These are phyloP conservation scores for Aspergillus texensis DNA, from an alignment of 2,329 filamentous ascomycete genomes.

Conservation along the genomic window DNA sequence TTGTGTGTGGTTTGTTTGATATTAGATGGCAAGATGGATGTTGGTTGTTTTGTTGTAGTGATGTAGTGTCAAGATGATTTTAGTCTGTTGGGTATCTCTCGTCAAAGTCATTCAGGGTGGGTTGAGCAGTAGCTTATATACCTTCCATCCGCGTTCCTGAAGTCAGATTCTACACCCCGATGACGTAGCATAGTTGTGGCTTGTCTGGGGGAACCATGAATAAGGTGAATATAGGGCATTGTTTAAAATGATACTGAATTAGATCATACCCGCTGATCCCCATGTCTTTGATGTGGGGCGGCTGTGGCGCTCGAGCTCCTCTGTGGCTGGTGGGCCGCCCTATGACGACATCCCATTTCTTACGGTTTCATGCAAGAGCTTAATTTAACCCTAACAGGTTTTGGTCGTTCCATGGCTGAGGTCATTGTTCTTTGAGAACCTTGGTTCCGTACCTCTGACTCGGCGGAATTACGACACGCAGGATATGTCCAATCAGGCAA, in stretches of 20 bases:
- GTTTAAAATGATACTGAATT: not conserved
- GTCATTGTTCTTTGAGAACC: not conserved
- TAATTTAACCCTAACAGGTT: not conserved
- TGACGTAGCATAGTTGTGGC: not conserved
- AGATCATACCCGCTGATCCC: not conserved
- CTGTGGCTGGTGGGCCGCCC: not conserved
- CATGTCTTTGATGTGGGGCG: not conserved
- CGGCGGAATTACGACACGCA: not conserved
- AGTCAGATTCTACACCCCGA: not conserved
- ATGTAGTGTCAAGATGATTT: not conserved
- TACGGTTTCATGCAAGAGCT: too few relatives aligned
- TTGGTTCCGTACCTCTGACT: not conserved
- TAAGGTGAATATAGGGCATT: not conserved
- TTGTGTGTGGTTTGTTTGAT: constrained; percentile 26
- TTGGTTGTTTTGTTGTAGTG: not conserved
- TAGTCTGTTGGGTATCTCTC: not conserved
- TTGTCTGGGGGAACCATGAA: not conserved
- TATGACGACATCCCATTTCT: not conserved
- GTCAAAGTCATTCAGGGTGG: not conserved
- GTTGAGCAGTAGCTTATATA: not conserved
- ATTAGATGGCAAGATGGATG: not conserved
- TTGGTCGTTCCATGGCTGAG: not conserved
- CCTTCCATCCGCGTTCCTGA: not conserved
- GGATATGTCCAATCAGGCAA: not conserved
- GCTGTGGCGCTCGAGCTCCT: not conserved